These are phyloP conservation scores for Hordeum marinum DNA, from an alignment of 176 grass and related monocot species.

Conservation along the genomic window DNA sequence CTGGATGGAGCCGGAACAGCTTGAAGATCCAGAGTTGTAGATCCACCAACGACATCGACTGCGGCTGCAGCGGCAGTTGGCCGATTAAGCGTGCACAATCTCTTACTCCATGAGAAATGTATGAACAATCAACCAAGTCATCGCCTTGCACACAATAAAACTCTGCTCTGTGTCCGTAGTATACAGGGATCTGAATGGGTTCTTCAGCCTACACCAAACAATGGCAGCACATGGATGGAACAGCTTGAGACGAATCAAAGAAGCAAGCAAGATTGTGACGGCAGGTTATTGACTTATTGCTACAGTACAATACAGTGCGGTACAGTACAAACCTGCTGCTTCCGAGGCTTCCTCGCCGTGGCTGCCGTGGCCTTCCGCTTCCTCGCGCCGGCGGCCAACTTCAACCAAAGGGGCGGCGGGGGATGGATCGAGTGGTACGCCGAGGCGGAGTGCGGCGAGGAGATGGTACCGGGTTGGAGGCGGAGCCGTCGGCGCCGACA, in stretches of 20 bases:
- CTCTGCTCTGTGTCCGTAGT: neutral
- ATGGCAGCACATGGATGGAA: neutral
- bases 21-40: neutral
- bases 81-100: neutral
- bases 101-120: too few relatives aligned
- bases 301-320: too few relatives aligned
- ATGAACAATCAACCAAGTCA: neutral
- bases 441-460: neutral
- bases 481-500: neutral
- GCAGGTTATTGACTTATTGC: too few relatives aligned
- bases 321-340: neutral
- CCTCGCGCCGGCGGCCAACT: neutral
- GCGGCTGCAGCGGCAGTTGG: neutral
- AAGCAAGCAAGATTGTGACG: neutral
- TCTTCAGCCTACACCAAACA: neutral
- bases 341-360: neutral
- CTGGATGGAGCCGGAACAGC: neutral
- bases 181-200: neutral
- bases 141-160: neutral
- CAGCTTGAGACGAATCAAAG: neutral
- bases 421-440: too few relatives aligned
- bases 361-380: constrained; percentile 2
- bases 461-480: neutral
- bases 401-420: too few relatives aligned
- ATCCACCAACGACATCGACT: neutral